Evolutionary conservation across 805 yeast species (phyloP), one percentile per base, ranked within the genome.

Genomic region (Yamadazyma olivae): DNA sequence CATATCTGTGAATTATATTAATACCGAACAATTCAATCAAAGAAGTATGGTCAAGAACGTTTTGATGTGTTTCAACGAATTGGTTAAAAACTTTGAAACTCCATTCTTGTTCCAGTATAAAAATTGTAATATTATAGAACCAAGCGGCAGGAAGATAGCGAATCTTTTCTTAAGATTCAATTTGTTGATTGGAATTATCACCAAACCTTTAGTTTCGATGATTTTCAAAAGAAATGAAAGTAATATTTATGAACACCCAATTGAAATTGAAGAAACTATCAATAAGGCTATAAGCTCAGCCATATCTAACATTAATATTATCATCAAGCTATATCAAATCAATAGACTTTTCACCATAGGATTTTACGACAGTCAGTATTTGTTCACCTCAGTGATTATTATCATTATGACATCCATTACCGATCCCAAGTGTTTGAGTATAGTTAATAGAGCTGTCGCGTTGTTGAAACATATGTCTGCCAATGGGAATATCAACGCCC

Each of bases 361-460:
- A 2, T 64, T 56, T 37, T 65, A 69, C 67, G 72, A 67, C 38
- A 47, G 61, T 30, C 67, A 61, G 40, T 65, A 66, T 46, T 43
- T 65, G 26, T 66, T 54, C 37, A 48, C 58, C 4, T 61, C 71
- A 1, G 39, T 63, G 17, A 42, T 63, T 15, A 39, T 57, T 16
- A 36, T 62, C 23, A 45, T 62, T 9, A 49, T 63, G 40, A 53
- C 61, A 0, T 43, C 52, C 15, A 39, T 56, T 6, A 41, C 45
- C 9, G 48, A 41, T 27, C 26, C 30, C 6, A 20, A 26, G 3
- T 35, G 38, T 17, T 49, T 44, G 31, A 30, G 36, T 19, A 53
- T 49, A n/a, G 27, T 56, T 7, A 36, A 46, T 33, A 50, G 45
- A 32, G 66, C 57, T 3, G 46, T 59, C 10, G 64, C 65, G 1